Base-by-base conservation (phyloP, 139 green algal genomes). In the Tetratostichococcus sp. region DNA sequence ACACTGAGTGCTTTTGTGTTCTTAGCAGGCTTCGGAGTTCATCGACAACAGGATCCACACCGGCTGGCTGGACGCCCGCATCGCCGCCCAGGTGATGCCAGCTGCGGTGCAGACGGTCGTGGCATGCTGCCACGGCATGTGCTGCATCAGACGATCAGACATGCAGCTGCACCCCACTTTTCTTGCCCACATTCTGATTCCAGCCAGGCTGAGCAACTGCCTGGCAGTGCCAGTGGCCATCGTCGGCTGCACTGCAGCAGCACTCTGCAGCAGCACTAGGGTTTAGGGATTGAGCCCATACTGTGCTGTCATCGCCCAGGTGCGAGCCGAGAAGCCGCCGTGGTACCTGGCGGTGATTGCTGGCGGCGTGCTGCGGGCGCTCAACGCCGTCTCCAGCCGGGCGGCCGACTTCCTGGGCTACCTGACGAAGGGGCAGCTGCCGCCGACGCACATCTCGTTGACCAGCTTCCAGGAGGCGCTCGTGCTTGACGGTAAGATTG, bases 401-500 rank as follows among this genome's bases (percentile, higher is more conserved):
- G 82, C 82, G 26, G 89, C 91, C 4, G 94, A 98, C 81, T 98
- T 94, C 86, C 73, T 98, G 66, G 77, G 79, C 39, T 97, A 94
- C 81, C 85, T 98, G 78, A 77, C 92, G 75, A 98, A 97, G 81
- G 94, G 94, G 5, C 94, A 98, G 83, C 93, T 98, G 74, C 94
- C 94, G 1, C 94, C 94, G 1, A 83, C 84, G 4, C 78, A 82
- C 67, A 80, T 96, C 73, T 89, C 86, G 23, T 84, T 97, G 35
- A 89, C 85, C 19, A 72, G 79, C 30, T 91, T 94, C 58, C 65
- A 88, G 31, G 77, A 86, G 70, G 65, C 77, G 39, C 83, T 94
- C 57, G 85, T 90, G 30, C 76, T 92, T 32, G 79, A 87, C 66
- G 81, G 82, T 74, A 59, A 67, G 69, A 80, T 67, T 50, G 8